Evolutionary conservation across 495 filamentous ascomycete genomes (phyloP).

Genomic region (Beverwykella pulmonaria): DNA sequence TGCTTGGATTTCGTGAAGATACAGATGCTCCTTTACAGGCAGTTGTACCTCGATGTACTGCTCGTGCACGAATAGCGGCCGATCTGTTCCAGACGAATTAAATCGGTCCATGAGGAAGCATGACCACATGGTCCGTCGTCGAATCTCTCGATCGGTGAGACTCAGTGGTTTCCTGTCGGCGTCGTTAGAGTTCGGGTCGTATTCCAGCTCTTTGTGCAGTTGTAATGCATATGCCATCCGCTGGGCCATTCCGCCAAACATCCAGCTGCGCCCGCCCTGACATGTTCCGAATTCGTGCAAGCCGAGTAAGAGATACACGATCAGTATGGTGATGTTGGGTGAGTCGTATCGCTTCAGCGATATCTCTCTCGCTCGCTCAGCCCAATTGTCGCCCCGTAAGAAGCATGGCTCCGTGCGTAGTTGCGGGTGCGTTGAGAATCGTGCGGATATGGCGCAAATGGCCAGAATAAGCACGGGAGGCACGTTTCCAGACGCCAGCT

Average conservation of each 20-base stretch:
- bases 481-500: constrained; percentile 60
- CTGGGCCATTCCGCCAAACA: constrained; percentile 89
- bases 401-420: constrained; percentile 82
- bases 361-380: constrained; percentile 78
- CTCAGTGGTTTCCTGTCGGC: constrained; percentile 71
- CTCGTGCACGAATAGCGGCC: constrained; percentile 89
- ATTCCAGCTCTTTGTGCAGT: constrained; percentile 88
- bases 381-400: constrained; percentile 89
- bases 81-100: constrained; percentile 92
- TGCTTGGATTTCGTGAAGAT: constrained; percentile 87
- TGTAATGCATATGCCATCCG: constrained; percentile 97
- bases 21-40: constrained; percentile 86
- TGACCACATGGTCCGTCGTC: constrained; percentile 94
- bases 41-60: constrained; percentile 86
- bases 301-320: constrained; percentile 82
- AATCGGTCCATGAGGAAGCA: constrained; percentile 97
- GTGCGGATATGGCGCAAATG: constrained; percentile 88
- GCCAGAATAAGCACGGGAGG: constrained; percentile 89
- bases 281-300: constrained; percentile 97
- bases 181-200: constrained; percentile 69
- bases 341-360: constrained; percentile 84
- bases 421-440: constrained; percentile 94
- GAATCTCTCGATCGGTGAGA: constrained; percentile 89
- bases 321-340: constrained; percentile 93
- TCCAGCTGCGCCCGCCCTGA: constrained; percentile 94